Base-by-base conservation (phyloP, 192 early-diverging fungal genomes). In the Obelidium mucronatum region DNA sequence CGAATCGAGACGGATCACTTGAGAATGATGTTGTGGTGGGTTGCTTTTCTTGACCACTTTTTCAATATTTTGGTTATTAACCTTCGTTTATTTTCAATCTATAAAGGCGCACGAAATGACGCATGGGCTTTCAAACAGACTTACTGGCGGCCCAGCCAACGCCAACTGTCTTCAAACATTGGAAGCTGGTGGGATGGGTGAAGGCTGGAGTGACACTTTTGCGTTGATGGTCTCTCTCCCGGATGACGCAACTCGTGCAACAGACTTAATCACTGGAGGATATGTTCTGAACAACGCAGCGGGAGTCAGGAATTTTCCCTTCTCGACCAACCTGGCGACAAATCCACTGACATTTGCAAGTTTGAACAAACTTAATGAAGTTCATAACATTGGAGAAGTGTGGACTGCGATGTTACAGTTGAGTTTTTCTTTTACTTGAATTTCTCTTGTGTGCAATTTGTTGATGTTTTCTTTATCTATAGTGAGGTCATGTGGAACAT, bases 61-160 rank as follows among this genome's bases (percentile, higher is more conserved):
- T 78, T 87, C 86, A 31, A 54, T 77, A 60, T 84, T 28, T 15
- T 17, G 1, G n/a, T 39, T 17, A 31, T 39, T 19, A 65, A 40
- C 63, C 0, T 31, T 15, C 35, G 40, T 39, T 31, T 31, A 0
- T 31, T 39, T 65, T 39, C 40, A 65, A 65, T 30, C 19, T 30
- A 28, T 65, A 22, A 30, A 39, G n/a, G n/a, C 63, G 11, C 89
- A 91, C 80, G 91, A 92, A 78, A 84, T 84, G 76, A 78, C 76
- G 24, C 91, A 92, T 81, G 91, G 90, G 19, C 78, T 92, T 67
- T 73, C 78, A 66, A 89, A 83, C 81, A 89, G 91, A 35, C 80
- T 92, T 61, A 91, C 90, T 1, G 91, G 91, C 58, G 91, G 91
- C 1, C 88, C 90, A 3, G 79, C 85, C 48, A 91, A 91, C 85